Percentiles rank a stretch among this genome's conserved stretches.
These are phyloP conservation scores for Backusella macrospora DNA, from an alignment of 192 early-diverging fungal species.

Conservation along the genomic window DNA sequence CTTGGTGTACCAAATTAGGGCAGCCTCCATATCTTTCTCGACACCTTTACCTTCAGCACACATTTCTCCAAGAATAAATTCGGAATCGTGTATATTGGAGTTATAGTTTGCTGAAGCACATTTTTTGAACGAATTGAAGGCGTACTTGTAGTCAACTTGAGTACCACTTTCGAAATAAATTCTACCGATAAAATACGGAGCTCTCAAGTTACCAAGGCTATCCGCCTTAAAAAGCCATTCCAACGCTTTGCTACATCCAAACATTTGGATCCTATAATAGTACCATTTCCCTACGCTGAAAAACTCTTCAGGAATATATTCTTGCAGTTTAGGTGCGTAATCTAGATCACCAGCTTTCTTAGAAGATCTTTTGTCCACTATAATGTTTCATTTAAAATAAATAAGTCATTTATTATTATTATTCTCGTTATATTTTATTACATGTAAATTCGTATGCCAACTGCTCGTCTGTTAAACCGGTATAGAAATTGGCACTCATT, in stretches of 20 bases:
- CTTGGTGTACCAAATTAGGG: neutral
- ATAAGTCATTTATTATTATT: no score
- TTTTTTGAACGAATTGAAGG: neutral
- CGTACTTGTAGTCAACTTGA: neutral
- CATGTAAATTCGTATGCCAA: no score
- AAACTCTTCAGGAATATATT: neutral
- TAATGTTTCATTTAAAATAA: no score
- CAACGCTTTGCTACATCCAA: neutral
- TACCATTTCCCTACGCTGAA: neutral
- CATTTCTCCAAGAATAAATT: neutral
- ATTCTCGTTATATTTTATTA: no score
- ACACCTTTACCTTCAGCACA: neutral
- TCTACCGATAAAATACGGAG: neutral
- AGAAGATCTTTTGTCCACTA: no score
- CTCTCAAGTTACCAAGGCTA: neutral
- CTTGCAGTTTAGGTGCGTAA: no score
- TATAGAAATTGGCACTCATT: no score
- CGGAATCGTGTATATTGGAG: neutral
- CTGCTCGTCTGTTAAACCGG: no score
- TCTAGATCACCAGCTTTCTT: no score
- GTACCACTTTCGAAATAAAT: neutral
- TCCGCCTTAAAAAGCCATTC: neutral
- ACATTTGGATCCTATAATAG: neutral
- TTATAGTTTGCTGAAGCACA: neutral
- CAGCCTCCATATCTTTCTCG: neutral